Conservation (phyloP, 371 early-diverging fungal species). For the Blakeslea trispora region DNA sequence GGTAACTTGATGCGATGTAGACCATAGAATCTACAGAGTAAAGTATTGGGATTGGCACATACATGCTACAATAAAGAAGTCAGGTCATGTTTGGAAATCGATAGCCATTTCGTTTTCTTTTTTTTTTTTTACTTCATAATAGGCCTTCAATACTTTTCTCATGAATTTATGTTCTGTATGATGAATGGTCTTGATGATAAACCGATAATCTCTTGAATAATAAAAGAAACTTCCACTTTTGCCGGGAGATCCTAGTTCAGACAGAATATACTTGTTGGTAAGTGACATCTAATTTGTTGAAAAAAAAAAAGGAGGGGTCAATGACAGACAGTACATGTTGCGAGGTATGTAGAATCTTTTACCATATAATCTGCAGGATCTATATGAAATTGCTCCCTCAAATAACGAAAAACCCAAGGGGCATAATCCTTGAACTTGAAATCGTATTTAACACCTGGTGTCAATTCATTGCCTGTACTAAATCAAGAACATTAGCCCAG, state of each 20-base stretch:
- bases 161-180: conserved; percentile 94
- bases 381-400: conserved; percentile 87
- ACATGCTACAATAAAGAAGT: conserved; percentile 66
- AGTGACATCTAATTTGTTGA: conserved; percentile 90
- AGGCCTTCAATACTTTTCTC: conserved; percentile 83
- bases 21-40: conserved; percentile 93
- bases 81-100: neutral
- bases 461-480: conserved; percentile 91
- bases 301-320: neutral
- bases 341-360: conserved; percentile 18
- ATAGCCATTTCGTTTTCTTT: neutral
- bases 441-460: conserved; percentile 92
- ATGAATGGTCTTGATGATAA: conserved; percentile 98
- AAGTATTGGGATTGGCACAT: conserved; percentile 86
- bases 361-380: conserved; percentile 95
- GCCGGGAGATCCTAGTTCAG: conserved; percentile 95
- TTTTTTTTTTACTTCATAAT: conserved; percentile 65
- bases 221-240: conserved; percentile 97
- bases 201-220: conserved; percentile 95
- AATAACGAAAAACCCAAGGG: conserved; percentile 93
- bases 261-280: conserved; percentile 95
- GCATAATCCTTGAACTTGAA: conserved; percentile 99
- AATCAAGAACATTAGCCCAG: neutral
- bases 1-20: conserved; percentile 95
- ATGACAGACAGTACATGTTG: no score